Evolutionary conservation across 78 protist genomes (phyloP), one percentile per base, ranked within the genome.

Genomic region (Protostelium mycophagum): DNA sequence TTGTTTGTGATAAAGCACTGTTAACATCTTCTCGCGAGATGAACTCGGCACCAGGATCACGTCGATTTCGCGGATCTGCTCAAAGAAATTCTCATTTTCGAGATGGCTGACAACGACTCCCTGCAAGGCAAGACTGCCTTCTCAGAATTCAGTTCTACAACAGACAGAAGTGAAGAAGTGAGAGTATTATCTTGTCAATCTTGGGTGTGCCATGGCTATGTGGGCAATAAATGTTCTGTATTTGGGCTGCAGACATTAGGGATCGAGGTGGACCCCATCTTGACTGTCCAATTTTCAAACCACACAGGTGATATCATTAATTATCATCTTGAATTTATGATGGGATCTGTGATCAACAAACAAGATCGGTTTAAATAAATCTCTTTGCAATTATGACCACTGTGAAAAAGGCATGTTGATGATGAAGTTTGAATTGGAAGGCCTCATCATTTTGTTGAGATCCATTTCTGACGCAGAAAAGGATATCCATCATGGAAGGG

Each of bases 201-300:
- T n/a, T 95, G 95, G 91, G 97, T 96, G 5, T 90, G 91, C 1
- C 91, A 89, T 63, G 98, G 98, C 28, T 96, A 96, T 86, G 97
- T 95, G 28, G 98, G 98, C 34, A 96, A 96, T 91, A 95, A 94
- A 37, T 91, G 94, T 31, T 89, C 97, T 38, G 92, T 92, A 25
- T 63, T 94, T 9, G 95, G 95, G 35, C 91, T 96, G 36, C 96
- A 94, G 83, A 85, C 95, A 5, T 88, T 95, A 0, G 98, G 98
- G 28, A 37, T 91, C 34, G 98, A 97, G 1, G 95, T 92, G 35
- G 97, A 96, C 83, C 89, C 94, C 34, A 90, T 97, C 63, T 92
- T 92, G 88, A 84, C 95, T 29, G 97, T 97, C 10, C 96, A 96
- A 63, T 90, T 97, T 37, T 94, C 97, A 28, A 96, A 96, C 83